Percentiles rank a stretch among this genome's conserved stretches.
Evolutionary conservation across 2,329 filamentous ascomycete species (phyloP).

Genomic region (Chrysoporthe puriensis): DNA sequence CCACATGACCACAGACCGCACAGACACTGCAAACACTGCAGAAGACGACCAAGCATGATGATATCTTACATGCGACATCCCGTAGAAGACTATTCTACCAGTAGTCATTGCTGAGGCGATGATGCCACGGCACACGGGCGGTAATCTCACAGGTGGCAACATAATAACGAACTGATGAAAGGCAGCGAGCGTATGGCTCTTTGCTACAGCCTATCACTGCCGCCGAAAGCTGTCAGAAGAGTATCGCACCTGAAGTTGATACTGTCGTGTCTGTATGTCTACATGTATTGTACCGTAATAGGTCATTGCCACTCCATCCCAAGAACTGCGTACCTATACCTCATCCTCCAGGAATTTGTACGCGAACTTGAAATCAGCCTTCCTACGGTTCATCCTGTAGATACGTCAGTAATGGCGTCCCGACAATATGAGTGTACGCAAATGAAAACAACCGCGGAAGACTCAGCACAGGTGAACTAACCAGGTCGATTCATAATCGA

Average conservation of each 20-base stretch:
- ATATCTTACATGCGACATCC: neutral
- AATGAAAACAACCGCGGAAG: slow-evolving; percentile 17
- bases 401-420: slow-evolving; percentile 2
- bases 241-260: neutral
- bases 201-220: neutral
- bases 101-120: neutral
- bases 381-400: slow-evolving; percentile 95
- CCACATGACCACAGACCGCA: neutral
- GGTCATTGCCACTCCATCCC: neutral
- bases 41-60: neutral
- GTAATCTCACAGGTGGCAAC: neutral
- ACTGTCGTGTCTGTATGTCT: neutral
- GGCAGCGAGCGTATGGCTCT: neutral
- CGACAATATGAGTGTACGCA: neutral
- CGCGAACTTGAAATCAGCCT: slow-evolving; percentile 97
- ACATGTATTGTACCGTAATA: slow-evolving; percentile 2
- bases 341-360: slow-evolving; percentile 98
- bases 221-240: neutral
- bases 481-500: slow-evolving; percentile 99
- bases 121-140: neutral
- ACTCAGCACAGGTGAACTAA: slow-evolving; percentile 50
- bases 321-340: slow-evolving; percentile 54
- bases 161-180: neutral
- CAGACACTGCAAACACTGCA: neutral
- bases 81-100: neutral